phyloP scores from a whole-genome alignment of 192 early-diverging fungal genomes.

The Pilaira anomala region DNA sequence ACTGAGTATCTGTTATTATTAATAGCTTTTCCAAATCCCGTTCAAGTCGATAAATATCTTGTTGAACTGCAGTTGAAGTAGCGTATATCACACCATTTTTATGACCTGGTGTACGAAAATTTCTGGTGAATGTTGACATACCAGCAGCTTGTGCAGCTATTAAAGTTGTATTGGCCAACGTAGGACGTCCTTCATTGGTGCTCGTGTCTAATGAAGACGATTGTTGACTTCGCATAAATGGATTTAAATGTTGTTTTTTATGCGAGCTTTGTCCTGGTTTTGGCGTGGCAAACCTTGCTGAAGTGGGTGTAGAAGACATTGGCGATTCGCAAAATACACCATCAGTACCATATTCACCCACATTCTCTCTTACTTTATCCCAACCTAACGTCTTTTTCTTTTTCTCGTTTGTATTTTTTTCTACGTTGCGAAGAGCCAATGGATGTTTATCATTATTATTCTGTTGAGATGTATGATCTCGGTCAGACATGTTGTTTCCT shows the following conservation, averaged over 20 bases:
- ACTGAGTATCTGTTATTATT: neutral
- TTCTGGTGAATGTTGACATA: slow-evolving; percentile 8
- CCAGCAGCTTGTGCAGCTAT: slow-evolving; percentile 21
- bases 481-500: too few relatives aligned
- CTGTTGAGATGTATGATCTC: too few relatives aligned
- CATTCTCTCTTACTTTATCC: slow-evolving; percentile 12
- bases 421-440: neutral
- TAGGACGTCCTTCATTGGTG: too few relatives aligned
- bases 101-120: slow-evolving; percentile 4
- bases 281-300: too few relatives aligned
- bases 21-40: slow-evolving; percentile 28
- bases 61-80: slow-evolving; percentile 31
- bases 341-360: too few relatives aligned
- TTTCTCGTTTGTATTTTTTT: neutral
- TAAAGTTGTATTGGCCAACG: slow-evolving; percentile 1
- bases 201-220: too few relatives aligned
- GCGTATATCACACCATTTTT: slow-evolving; percentile 28
- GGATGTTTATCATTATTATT: too few relatives aligned
- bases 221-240: too few relatives aligned
- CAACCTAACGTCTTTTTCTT: slow-evolving; percentile 8
- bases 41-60: slow-evolving; percentile 32
- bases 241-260: too few relatives aligned
- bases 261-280: too few relatives aligned
- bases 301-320: too few relatives aligned
- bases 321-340: too few relatives aligned